Evolutionary conservation across 805 yeast genomes (phyloP), one percentile per base, ranked within the genome.

Genomic region (Tetrapisispora phaffii): DNA sequence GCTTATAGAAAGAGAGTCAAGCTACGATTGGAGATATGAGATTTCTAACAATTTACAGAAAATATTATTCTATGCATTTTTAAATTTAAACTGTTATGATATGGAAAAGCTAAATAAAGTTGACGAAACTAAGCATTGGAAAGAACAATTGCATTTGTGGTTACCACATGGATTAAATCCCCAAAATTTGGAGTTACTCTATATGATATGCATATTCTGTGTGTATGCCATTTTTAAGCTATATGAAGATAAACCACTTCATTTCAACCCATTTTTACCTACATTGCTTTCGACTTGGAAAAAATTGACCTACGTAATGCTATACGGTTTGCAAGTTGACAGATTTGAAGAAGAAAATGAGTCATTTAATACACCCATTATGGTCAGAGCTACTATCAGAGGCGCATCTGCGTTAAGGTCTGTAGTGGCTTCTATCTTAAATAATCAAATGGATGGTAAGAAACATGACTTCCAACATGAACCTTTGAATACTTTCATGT

Each of bases 381-480:
- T 72, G 13, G 69, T 78, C 6, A 62, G 73, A 26, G 71, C 74
- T 29, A 69, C 72, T 2, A 67, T 82, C 4, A 71, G 80, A 50
- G 89, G 89, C 1, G 68, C 83, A 0, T 68, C 83, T 19, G 79
- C 87, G 0, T 63, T 83, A 23, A 60, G 94, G 29, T 72, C 77
- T 29, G 75, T 80, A 0, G 57, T 80, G 7, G 85, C 87, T 0
- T 68, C 80, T 46, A 69, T 80, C 8, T 56, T 84, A 44, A 81
- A 81, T 54, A 73, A 71, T n/a, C 60, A 74, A 44, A 60, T 68
- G 19, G 64, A 59, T 0, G 53, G 53, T 17, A 58, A 75, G 44
- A 54, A 55, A 17, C 82, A 79, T 53, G 93, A 83, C 57, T 64
- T 80, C 22, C 64, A 70, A 44, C 79, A 77, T 52, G 79, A 78